Evolutionary conservation across 805 yeast species (phyloP), one percentile per base, ranked within the genome.

Genomic region (Candida rishiriensis): DNA sequence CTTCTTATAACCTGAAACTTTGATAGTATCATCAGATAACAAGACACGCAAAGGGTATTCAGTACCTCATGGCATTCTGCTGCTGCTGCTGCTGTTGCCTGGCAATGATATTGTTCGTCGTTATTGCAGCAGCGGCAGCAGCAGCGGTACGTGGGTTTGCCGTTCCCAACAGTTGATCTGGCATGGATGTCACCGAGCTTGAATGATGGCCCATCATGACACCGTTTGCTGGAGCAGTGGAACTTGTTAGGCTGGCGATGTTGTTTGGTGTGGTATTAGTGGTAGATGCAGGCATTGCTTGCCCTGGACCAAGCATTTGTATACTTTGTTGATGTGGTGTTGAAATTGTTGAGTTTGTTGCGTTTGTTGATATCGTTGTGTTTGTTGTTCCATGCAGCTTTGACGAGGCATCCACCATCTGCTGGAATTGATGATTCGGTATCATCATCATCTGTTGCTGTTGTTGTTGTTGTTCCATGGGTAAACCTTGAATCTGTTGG

Each of bases 61-160:
- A 21, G 26, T 21, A 21, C 7, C 26, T 21, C 26, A 21, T 21
- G 4, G 26, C 4, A 21, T 21, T n/a, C 29, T 45, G 47, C 17
- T 30, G 43, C 7, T 29, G 44, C 32, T 49, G 31, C 29, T 32
- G 43, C 28, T 44, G 49, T 37, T 57, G 59, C 30, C 55, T 42
- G 13, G 53, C 53, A 29, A 57, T 49, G 14, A 53, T 49, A 31
- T 49, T 49, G 29, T 55, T 57, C 3, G 61, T 52, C 17, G 60
- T 54, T 18, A 53, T 50, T 10, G 59, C 60, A 26, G 53, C 60
- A 14, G 59, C 59, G 6, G 62, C 59, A 9, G 60, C 59, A 16
- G 58, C 60, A 1, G 59, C 55, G 10, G 57, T 48, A 29, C 54
- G 51, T 10, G 57, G 54, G 18, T 52, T 43, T 3, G 44, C 21